Base-by-base conservation (phyloP, 495 filamentous ascomycete genomes). In the Talaromyces nanjingensis region DNA sequence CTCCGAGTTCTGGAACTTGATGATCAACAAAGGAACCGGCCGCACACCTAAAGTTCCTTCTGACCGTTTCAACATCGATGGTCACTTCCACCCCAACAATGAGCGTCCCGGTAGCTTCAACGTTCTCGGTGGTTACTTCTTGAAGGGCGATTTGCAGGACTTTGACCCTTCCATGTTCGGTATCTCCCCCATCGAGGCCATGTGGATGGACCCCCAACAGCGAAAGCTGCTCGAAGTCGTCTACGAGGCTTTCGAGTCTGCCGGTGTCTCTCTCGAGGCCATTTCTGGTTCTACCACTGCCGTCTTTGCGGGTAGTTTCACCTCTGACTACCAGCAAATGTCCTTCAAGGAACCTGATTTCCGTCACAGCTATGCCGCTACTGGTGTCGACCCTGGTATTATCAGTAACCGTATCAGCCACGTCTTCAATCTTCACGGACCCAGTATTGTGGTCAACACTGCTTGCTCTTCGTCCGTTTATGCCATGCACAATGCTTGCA, bases 121-220 rank as follows among this genome's bases (percentile, higher is more conserved):
- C 34, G n/a, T 42, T 12, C 31, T 39, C 3, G 63, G 63, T 60
- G 63, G 63, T 16, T 65, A 65, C 55, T 65, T 65, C 39, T 45
- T 65, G 24, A n/a, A 63, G 14, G 25, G 25, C 31, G 60, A 63
- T 12, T 9, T 54, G 22, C 37, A 52, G 8, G 59, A 63, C 6
- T 63, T 63, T 25, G 60, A 63, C 42, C 22, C 22, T 60, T 12
- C n/a, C 14, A 52, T 63, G 14, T 80, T 85, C 65, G 69, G 67
- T 3, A 77, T 84, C 63, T 71, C 70, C 3, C 65, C 67, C 22
- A 58, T 25, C 0, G 83, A 86, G 57, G 81, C 78, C 6, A 78
- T 76, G 65, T 69, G 69, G 0, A 80, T 86, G 69, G 84, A 88
- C 63, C 86, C 86, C 0, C 81, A 84, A 33, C 84, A 87, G 62